Evolutionary conservation across 805 yeast species (phyloP).

Genomic region (Wickerhamiella dianesei): DNA sequence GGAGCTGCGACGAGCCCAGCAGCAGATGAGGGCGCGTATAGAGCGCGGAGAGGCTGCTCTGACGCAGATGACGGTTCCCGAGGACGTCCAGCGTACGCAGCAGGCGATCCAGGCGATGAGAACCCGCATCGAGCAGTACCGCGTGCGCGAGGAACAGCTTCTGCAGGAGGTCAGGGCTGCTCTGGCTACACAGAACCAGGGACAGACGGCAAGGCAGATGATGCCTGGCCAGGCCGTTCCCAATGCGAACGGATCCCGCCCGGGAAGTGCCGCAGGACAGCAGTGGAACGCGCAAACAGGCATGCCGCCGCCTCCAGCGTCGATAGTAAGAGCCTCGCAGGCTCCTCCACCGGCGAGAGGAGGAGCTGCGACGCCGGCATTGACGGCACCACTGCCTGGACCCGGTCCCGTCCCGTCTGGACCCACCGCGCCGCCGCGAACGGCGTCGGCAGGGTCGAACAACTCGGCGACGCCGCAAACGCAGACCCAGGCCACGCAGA

Average conservation of each 20-base stretch:
- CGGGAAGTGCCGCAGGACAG: background rate
- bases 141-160: slow-evolving; percentile 16
- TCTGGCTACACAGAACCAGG: slow-evolving; percentile 5
- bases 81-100: slow-evolving; percentile 12
- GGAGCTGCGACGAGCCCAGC: slow-evolving; percentile 12
- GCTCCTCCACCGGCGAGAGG: background rate
- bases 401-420: background rate
- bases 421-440: background rate
- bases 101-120: slow-evolving; percentile 11
- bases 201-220: slow-evolving; percentile 10
- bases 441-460: background rate
- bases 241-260: no score
- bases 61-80: slow-evolving; percentile 7
- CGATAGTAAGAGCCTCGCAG: background rate
- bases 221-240: slow-evolving; percentile 10
- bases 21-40: slow-evolving; percentile 9
- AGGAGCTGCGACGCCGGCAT: background rate
- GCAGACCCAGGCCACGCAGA: background rate
- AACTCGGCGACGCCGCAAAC: background rate
- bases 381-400: background rate
- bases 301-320: background rate
- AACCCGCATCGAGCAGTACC: slow-evolving; percentile 12
- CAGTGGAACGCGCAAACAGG: background rate
- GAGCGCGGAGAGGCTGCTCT: slow-evolving; percentile 11
- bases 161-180: slow-evolving; percentile 13